Evolutionary conservation across 352 stramenopile species (phyloP), one percentile per base, ranked within the genome.

Genomic region (Phytophthora meadii): DNA sequence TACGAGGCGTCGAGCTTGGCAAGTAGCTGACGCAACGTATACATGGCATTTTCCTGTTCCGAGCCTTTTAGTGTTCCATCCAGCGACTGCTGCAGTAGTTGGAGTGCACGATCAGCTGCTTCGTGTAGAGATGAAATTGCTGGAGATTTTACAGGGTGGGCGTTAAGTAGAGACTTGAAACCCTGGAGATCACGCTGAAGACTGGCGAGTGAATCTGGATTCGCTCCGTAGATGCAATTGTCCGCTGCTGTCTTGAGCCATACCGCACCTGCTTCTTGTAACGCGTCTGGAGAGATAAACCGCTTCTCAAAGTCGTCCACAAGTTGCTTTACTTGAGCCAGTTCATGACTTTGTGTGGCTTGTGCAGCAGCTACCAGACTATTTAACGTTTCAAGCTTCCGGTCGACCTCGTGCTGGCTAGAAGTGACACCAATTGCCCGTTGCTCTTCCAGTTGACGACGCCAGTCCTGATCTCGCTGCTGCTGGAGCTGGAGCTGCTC

Each of bases 211-310:
- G 68, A 66, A 3, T 72, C 68, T 0, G 47, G 40, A n/a, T 73
- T 77, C 14, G 70, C 71, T 14, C 82, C 82, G 24, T 82, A 88
- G n/a, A 89, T 59, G 39, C 82, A 88, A 44, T 85, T 78, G 44
- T 86, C 77, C 3, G 74, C 59, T 10, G 80, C 82, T 1, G 63
- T 74, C 32, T 85, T 74, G n/a, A 86, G 55, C 82, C 76, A 85
- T 5, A 39, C 42, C 4, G 27, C 68, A 1, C 61, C 54, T 39
- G 72, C 56, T 14, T 47, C 46, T 10, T 74, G 67, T n/a, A 89
- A 58, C 4, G 77, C 69, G 0, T 50, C 30, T 2, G 64, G 61
- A 5, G 51, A 62, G 3, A 84, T 49, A n/a, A 73, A 76, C 34
- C 61, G 24, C n/a, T 70, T 61, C 6, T 68, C 37, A 0, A 79